Percentiles rank a stretch among this genome's conserved stretches.
Evolutionary conservation across 2,329 filamentous ascomycete species (phyloP).

Genomic region (Exserohilum rostratum): DNA sequence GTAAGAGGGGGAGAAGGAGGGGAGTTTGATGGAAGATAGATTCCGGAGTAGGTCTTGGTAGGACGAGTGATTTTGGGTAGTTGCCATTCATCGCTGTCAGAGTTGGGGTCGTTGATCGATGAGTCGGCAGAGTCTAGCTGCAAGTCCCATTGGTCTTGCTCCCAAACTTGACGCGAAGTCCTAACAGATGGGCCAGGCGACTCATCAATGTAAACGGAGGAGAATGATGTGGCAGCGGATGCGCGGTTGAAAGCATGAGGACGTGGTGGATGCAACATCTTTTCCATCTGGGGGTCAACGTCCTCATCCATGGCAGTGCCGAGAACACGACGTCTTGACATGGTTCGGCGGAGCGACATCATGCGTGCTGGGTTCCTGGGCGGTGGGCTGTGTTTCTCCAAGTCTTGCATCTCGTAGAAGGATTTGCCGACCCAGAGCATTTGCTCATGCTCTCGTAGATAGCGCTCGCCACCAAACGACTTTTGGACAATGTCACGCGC

Average conservation of each 20-base stretch:
- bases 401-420: slow-evolving; percentile 42
- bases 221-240: slow-evolving; percentile 41
- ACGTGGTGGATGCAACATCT: slow-evolving; percentile 46
- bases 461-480: slow-evolving; percentile 64
- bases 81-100: slow-evolving; percentile 22
- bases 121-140: slow-evolving; percentile 25
- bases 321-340: slow-evolving; percentile 4
- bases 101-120: slow-evolving; percentile 26
- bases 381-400: slow-evolving; percentile 33
- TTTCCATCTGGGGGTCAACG: slow-evolving; percentile 41
- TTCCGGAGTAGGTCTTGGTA: slow-evolving; percentile 14
- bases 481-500: slow-evolving; percentile 64
- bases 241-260: slow-evolving; percentile 28
- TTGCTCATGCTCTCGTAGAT: slow-evolving; percentile 67
- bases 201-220: slow-evolving; percentile 40
- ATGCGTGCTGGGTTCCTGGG: slow-evolving; percentile 40
- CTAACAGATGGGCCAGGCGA: slow-evolving; percentile 24
- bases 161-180: slow-evolving; percentile 25
- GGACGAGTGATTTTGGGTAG: slow-evolving; percentile 17
- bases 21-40: neutral
- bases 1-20: neutral
- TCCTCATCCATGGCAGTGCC: slow-evolving; percentile 34
- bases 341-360: slow-evolving; percentile 25
- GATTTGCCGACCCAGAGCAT: slow-evolving; percentile 50
- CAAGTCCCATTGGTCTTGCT: slow-evolving; percentile 27